Percentiles rank a stretch among this genome's conserved stretches.
These are phyloP conservation scores for Caryopteris hybrid DNA, from an alignment of 305 asterid species.

Conservation along the genomic window DNA sequence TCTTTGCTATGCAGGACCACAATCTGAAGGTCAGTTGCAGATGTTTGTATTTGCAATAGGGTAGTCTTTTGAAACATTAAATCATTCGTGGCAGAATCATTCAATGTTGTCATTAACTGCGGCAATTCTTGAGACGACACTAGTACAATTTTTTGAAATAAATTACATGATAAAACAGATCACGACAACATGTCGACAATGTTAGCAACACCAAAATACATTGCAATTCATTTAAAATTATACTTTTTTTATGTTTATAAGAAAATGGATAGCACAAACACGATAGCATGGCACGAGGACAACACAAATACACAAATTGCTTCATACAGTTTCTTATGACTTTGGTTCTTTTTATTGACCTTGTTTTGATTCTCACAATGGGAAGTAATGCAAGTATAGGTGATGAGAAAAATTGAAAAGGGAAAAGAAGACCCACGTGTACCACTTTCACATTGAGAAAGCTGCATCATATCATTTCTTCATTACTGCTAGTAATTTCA, in stretches of 20 bases:
- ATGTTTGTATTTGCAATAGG: slow-evolving; percentile 16
- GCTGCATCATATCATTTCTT: not conserved
- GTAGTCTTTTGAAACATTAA: slow-evolving; percentile 2
- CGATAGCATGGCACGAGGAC: not conserved
- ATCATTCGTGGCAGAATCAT: not conserved
- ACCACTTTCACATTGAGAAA: slow-evolving; percentile 13
- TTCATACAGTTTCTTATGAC: not conserved
- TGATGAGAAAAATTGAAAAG: slow-evolving; percentile 1
- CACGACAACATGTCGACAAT: not conserved
- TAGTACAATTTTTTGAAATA: not conserved
- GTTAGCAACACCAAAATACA: not conserved
- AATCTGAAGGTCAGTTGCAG: slow-evolving; percentile 57
- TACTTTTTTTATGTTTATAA: not conserved
- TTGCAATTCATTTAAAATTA: not conserved
- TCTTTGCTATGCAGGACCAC: slow-evolving; percentile 59
- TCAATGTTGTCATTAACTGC: not conserved
- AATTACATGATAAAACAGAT: not conserved
- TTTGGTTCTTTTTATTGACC: not conserved
- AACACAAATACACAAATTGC: not conserved
- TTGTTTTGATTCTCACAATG: not conserved
- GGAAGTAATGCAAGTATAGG: slow-evolving; percentile 1
- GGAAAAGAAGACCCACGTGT: not conserved
- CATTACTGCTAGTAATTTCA: not conserved
- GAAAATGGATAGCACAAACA: not conserved
- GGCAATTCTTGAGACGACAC: not conserved